Evolutionary conservation across 257 asterid species (phyloP), one percentile per base, ranked within the genome.

Genomic region (Penstemon eatonii): DNA sequence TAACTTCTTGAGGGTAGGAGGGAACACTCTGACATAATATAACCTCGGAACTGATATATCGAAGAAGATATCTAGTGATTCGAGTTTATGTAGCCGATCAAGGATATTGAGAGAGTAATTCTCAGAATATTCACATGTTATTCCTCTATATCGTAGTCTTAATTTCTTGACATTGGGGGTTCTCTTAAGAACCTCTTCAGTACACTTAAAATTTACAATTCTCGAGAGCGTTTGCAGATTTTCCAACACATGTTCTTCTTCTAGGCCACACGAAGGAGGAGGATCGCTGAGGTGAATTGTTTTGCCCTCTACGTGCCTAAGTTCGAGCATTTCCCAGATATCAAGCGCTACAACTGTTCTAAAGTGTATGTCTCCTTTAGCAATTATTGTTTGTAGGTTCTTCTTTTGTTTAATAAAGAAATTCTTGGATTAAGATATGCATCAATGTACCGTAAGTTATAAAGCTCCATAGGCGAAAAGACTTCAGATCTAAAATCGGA

Each of bases 161-260:
- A 57, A 43, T 12, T 67, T 72, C 69, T 63, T 68, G 68, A 77
- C 40, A 39, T 77, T 72, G n/a, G 81, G 78, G 39, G 72, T 63
- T 51, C 72, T 72, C 64, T 43, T 65, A 6, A 63, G 25, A 67
- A 77, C 50, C 39, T 72, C 61, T 11, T 72, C 51, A 3, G 68
- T 56, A n/a, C 63, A 77, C 12, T 44, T 64, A 45, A 77, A 68
- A 50, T 68, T 11, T 0, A 0, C 1, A 10, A 68, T 15, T 4
- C 0, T 33, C 1, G 6, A 6, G 4, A 77, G 67, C 4, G 59
- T 72, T 8, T 77, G 81, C 25, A 77, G 65, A 11, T 77, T 72
- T 7, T 4, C 47, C 63, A 72, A 39, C 7, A 71, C 68, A 53
- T 3, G 5, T 3, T 56, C 8, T 43, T 19, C 0, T 5, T 37